A percentile compares a stretch with the other conserved stretches of the same genome.
These are phyloP conservation scores for Fraxinus americana DNA, from an alignment of 257 asterid genomes.

Conservation along the genomic window DNA sequence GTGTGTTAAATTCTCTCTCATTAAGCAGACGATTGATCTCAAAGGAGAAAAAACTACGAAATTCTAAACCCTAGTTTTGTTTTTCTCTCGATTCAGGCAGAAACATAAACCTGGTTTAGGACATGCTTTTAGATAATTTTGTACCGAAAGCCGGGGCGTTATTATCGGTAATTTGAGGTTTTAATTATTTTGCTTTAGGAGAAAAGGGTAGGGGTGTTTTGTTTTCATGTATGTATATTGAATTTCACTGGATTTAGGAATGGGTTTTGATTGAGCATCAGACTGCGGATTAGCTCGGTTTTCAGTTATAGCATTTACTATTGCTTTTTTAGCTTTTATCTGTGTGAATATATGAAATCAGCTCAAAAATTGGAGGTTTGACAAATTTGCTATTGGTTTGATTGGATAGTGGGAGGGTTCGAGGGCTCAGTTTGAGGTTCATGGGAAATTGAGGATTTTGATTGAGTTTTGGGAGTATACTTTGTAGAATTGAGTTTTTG, in stretches of 20 bases:
- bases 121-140: conserved; percentile 32
- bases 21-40: conserved; percentile 36
- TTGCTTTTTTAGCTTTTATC: conserved; percentile 27
- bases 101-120: conserved; percentile 36
- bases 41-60: conserved; percentile 27
- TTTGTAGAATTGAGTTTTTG: conserved; percentile 7
- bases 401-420: not conserved
- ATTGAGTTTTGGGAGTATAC: conserved; percentile 13
- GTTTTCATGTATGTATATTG: conserved; percentile 3
- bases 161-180: conserved; percentile 32
- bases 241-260: conserved; percentile 29
- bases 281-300: conserved; percentile 33
- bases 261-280: conserved; percentile 41
- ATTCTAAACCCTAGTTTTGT: conserved; percentile 35
- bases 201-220: conserved; percentile 18
- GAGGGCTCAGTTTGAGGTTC: conserved; percentile 10
- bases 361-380: conserved; percentile 22
- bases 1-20: conserved; percentile 9
- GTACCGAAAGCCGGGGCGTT: conserved; percentile 25
- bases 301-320: not conserved
- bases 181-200: conserved; percentile 35
- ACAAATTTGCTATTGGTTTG: not conserved
- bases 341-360: conserved; percentile 26
- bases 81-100: conserved; percentile 37
- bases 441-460: conserved; percentile 19